phyloP scores from a whole-genome alignment of 2,329 filamentous ascomycete species.

The Penicillium janthinellum region DNA sequence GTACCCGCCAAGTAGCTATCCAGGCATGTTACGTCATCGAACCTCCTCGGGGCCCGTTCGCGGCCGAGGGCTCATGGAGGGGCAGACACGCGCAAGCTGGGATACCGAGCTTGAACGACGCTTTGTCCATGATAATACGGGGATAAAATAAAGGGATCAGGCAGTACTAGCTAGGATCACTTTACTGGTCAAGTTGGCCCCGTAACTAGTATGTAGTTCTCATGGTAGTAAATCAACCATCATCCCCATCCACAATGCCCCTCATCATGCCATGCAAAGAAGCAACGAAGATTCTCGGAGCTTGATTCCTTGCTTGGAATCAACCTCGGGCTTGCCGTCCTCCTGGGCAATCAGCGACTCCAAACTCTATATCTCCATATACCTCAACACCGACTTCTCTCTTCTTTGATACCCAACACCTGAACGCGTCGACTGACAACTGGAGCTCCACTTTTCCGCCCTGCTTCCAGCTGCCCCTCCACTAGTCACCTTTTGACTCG shows the following conservation, averaged over 20 bases:
- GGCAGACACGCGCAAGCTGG: not conserved
- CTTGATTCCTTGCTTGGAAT: conserved; percentile 2
- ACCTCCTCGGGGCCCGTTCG: not conserved
- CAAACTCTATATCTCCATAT: not conserved
- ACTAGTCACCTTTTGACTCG: not conserved
- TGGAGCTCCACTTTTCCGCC: not conserved
- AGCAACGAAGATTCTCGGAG: conserved; percentile 3
- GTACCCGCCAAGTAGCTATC: not conserved
- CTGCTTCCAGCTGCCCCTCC: not conserved
- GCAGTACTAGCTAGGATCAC: not conserved
- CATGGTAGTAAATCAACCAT: not conserved
- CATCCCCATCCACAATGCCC: not conserved
- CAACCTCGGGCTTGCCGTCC: not conserved
- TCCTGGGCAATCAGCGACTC: not conserved
- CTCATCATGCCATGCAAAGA: not conserved
- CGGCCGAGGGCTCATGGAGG: not conserved
- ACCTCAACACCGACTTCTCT: not conserved
- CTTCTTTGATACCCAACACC: not conserved
- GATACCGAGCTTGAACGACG: not conserved
- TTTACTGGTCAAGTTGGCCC: not conserved
- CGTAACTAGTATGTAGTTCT: not conserved
- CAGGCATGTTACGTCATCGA: not conserved
- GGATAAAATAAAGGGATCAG: not conserved
- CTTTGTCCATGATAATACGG: not conserved
- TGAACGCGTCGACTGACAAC: not conserved